Evolutionary conservation across 2,329 filamentous ascomycete genomes (phyloP).

Genomic region (Lasiodiplodia sp.): DNA sequence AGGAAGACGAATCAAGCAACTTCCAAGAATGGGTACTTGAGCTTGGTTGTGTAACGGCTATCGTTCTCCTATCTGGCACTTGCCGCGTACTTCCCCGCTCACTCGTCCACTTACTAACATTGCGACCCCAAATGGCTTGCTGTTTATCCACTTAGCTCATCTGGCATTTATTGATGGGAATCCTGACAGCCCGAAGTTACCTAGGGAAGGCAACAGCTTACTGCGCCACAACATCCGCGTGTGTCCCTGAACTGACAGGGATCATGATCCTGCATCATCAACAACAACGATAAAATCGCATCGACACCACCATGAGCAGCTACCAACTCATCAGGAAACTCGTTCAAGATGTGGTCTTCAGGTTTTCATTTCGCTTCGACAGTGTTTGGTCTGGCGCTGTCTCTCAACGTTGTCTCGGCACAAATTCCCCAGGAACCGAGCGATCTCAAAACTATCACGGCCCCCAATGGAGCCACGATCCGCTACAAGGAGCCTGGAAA

Average conservation of each 20-base stretch:
- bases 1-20: too few species aligned
- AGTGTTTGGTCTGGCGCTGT: neutral
- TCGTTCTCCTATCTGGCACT: too few species aligned
- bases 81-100: too few species aligned
- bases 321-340: neutral
- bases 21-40: too few species aligned
- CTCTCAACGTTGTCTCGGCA: neutral
- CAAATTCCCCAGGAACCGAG: slow-evolving; percentile 43
- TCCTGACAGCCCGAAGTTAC: neutral
- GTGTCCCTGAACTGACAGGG: neutral
- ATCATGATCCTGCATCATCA: neutral
- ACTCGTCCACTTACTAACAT: too few species aligned
- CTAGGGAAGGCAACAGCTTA: neutral
- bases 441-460: slow-evolving; percentile 50
- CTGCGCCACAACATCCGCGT: neutral
- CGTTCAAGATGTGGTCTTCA: neutral
- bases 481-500: slow-evolving; percentile 56
- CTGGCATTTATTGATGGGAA: neutral
- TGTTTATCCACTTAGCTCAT: neutral
- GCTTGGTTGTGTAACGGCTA: too few species aligned
- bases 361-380: neutral
- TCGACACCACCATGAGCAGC: neutral
- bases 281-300: neutral
- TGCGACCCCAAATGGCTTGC: too few species aligned
- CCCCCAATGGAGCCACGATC: slow-evolving; percentile 50